A percentile compares a stretch with the other conserved stretches of the same genome.
Evolutionary conservation across 1,284 basidiomycete genomes (phyloP).

Genomic region (Trichosporon asahii): DNA sequence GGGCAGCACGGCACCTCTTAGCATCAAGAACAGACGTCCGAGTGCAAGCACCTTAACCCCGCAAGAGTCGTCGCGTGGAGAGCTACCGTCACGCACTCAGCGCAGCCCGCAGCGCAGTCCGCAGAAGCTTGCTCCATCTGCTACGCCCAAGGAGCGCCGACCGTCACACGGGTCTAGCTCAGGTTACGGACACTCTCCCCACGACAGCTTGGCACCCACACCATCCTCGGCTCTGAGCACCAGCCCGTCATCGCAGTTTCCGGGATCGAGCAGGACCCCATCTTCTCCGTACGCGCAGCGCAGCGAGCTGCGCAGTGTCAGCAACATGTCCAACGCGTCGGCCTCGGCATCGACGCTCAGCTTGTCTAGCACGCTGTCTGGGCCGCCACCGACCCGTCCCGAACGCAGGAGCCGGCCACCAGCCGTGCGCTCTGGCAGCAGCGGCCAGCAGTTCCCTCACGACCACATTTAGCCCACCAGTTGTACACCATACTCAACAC

Average conservation of each 20-base stretch:
- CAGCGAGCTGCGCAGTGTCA: slow-evolving; percentile 10
- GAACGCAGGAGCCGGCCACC: slow-evolving; percentile 1
- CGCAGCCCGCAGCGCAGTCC: background rate
- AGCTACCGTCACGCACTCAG: background rate
- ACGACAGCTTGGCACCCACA: background rate
- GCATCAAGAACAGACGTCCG: slow-evolving; percentile 18
- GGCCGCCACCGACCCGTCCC: background rate
- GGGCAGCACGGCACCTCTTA: slow-evolving; percentile 25
- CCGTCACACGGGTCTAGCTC: background rate
- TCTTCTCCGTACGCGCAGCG: background rate
- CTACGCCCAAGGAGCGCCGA: background rate
- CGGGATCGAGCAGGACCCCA: background rate
- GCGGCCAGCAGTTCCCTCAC: background rate
- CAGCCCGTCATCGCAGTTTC: background rate
- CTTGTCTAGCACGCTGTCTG: background rate
- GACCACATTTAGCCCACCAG: background rate
- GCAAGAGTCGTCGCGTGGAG: background rate
- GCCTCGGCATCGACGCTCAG: slow-evolving; percentile 7
- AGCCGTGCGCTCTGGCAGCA: background rate
- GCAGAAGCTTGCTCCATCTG: background rate
- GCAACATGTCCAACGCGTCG: slow-evolving; percentile 2
- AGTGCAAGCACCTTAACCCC: background rate
- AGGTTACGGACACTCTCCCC: background rate
- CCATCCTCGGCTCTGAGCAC: background rate
- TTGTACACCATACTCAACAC: background rate